A percentile compares a stretch with the other conserved stretches of the same genome.
Conservation (phyloP, 2,329 filamentous ascomycete genomes). For the Venturia aucupariae region DNA sequence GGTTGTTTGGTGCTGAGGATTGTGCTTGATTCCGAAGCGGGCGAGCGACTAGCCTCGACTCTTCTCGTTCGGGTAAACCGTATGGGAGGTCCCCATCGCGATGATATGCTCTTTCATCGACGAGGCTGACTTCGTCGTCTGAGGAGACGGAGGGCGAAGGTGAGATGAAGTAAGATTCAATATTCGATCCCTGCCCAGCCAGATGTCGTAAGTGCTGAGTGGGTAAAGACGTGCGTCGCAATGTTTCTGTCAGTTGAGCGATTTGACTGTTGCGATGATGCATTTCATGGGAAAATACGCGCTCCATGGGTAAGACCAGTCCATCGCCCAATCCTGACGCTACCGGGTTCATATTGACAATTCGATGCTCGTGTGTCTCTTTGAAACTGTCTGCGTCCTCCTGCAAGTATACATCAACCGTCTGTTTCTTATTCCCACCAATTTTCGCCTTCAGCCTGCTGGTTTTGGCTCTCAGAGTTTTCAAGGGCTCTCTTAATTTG, state of each 20-base stretch:
- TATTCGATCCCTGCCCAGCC: neutral
- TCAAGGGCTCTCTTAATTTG: neutral
- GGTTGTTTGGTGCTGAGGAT: neutral
- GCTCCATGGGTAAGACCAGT: neutral
- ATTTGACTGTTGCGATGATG: neutral
- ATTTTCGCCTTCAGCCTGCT: neutral
- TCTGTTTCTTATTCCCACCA: neutral
- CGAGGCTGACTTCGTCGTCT: neutral
- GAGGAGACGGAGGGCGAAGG: constrained; percentile 5
- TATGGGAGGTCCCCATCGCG: neutral
- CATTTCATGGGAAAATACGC: neutral
- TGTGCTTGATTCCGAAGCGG: neutral
- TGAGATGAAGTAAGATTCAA: neutral
- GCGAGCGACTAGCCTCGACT: neutral
- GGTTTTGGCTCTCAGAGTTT: neutral
- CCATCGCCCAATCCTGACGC: neutral
- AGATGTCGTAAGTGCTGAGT: neutral
- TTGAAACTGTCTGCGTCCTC: neutral
- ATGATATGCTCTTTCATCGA: neutral
- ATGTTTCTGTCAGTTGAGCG: neutral
- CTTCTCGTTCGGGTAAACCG: neutral
- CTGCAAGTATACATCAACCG: neutral
- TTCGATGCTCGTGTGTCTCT: constrained; percentile 2
- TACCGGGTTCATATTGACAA: neutral
- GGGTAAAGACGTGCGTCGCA: neutral